phyloP scores from a whole-genome alignment of 2,329 filamentous ascomycete genomes.

The Ceratocystis destructans region DNA sequence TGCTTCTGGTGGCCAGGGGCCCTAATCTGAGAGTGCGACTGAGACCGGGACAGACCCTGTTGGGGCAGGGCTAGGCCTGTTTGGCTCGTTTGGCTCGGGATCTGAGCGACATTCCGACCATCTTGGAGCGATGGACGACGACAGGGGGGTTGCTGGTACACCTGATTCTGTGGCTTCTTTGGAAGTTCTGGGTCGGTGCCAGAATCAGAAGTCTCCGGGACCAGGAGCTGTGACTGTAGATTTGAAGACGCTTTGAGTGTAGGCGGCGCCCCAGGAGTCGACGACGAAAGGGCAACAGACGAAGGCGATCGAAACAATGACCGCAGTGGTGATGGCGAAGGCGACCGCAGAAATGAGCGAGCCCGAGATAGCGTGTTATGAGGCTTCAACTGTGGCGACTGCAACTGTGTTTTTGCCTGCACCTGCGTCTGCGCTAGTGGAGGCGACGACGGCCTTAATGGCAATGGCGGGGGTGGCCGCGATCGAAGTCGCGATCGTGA shows the following conservation, averaged over 20 bases:
- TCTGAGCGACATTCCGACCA: slow-evolving; percentile 1
- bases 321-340: background rate
- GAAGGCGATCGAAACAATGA: background rate
- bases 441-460: background rate
- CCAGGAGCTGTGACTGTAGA: background rate
- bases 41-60: slow-evolving; percentile 1
- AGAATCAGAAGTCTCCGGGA: background rate
- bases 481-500: background rate
- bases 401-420: background rate
- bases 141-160: background rate
- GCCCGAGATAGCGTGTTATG: background rate
- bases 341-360: background rate
- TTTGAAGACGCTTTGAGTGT: background rate
- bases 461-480: background rate
- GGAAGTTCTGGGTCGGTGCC: background rate
- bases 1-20: background rate
- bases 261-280: background rate
- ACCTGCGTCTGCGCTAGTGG: background rate
- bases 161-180: background rate
- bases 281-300: background rate
- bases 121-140: background rate
- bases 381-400: background rate
- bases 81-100: background rate
- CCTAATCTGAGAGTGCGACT: background rate
- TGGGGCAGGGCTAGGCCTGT: background rate